Base-by-base conservation (phyloP, 441 rosid species). In the Cnidoscolus chayamansa region DNA sequence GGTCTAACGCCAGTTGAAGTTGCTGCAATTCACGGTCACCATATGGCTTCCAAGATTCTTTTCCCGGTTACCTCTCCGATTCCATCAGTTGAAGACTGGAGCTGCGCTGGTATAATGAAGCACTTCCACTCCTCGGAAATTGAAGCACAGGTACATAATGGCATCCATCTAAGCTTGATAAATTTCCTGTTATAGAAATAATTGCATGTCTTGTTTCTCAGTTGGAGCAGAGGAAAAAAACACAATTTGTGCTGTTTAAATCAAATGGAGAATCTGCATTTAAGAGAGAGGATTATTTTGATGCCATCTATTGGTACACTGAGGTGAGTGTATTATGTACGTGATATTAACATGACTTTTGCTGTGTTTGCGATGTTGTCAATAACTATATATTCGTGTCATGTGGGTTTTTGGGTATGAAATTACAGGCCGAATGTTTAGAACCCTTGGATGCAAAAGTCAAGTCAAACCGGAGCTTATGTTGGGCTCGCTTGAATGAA, bases 1-100 rank as follows among this genome's bases (percentile, higher is more conserved):
- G 78, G 70, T 64, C 30, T 70, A 12, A 69, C 53, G 0, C 74
- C 78, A 2, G 4, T 76, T 30, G 74, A 76, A 50, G 17, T 48
- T 63, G 74, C 74, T 6, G 74, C 78, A 20, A 1, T 37, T 10
- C n/a, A 10, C 1, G 66, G 59, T 11, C 10, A 56, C 30, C 37
- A 9, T 70, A 19, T 56, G 59, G 65, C n/a, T 47, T 64, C 56
- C 13, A 45, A 7, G 67, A 30, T 51, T 73, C 68, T 71, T 32
- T 74, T 74, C 17, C 72, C 72, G 31, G 16, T 50, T 2, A 66
- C 74, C 51, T 35, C 50, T 78, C 47, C 57, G 19, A 35, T 69
- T 66, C 50, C 58, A 37, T 9, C 30, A 19, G 35, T 72, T 73
- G 16, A 65, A 10, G 72, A 60, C 10, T 71, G 48, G 69, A 60